A percentile compares a stretch with the other conserved stretches of the same genome.
phyloP scores from a whole-genome alignment of 2,329 filamentous ascomycete species.

The Tolypocladium cylindrosporum region DNA sequence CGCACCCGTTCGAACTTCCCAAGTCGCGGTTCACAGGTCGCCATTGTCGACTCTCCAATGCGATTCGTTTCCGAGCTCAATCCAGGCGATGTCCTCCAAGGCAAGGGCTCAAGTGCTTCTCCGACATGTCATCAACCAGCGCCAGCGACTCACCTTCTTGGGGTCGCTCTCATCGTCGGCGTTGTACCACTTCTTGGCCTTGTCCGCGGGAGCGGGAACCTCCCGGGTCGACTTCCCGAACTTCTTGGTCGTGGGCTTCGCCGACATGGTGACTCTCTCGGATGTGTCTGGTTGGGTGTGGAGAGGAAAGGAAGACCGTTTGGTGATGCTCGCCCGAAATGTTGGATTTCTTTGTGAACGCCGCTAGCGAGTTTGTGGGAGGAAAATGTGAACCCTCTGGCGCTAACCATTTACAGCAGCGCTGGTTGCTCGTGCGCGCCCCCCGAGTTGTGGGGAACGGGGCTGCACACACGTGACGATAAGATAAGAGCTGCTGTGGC shows the following conservation, averaged over 20 bases:
- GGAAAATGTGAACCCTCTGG: slow-evolving; percentile 33
- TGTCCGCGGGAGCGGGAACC: slow-evolving; percentile 77
- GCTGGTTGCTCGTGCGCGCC: slow-evolving; percentile 3
- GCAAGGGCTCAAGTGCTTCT: background rate
- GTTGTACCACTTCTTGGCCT: slow-evolving; percentile 99
- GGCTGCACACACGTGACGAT: slow-evolving; percentile 27
- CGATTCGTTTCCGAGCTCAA: background rate
- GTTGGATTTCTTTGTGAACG: slow-evolving; percentile 31
- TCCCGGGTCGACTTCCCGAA: slow-evolving; percentile 94
- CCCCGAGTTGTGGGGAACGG: slow-evolving; percentile 15
- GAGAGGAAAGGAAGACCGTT: slow-evolving; percentile 24
- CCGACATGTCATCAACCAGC: slow-evolving; percentile 10
- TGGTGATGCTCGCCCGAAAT: slow-evolving; percentile 29
- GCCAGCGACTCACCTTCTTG: slow-evolving; percentile 76
- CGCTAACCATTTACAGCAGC: slow-evolving; percentile 20
- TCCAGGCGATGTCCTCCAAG: background rate
- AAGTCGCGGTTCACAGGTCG: background rate
- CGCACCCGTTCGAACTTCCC: background rate
- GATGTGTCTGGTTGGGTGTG: slow-evolving; percentile 31
- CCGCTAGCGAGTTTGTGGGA: slow-evolving; percentile 33
- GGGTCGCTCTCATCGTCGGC: slow-evolving; percentile 80
- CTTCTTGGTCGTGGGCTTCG: slow-evolving; percentile 76
- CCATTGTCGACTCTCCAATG: background rate
- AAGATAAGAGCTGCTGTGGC: slow-evolving; percentile 12
- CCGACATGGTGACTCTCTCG: slow-evolving; percentile 56